These are phyloP conservation scores for Penicillium brevicompactum DNA, from an alignment of 2,329 filamentous ascomycete genomes.

Conservation along the genomic window DNA sequence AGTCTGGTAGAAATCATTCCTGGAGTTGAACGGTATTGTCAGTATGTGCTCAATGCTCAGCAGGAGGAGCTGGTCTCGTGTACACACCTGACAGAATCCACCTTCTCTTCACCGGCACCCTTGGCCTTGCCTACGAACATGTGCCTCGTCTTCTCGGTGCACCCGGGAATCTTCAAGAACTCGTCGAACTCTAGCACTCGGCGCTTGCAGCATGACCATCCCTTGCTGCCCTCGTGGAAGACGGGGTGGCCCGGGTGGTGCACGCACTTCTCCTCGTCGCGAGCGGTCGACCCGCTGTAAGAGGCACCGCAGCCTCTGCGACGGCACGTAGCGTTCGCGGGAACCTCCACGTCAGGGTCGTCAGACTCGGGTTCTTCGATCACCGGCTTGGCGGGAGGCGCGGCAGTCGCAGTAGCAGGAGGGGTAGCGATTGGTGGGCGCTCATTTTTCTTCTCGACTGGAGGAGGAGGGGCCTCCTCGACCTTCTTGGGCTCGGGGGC, in stretches of 20 bases:
- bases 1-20: constrained; percentile 95
- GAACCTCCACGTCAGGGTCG: constrained; percentile 72
- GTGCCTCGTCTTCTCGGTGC: constrained; percentile 78
- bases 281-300: constrained; percentile 61
- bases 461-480: constrained; percentile 24
- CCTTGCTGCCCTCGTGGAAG: constrained; percentile 98
- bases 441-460: constrained; percentile 18
- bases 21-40: constrained; percentile 31
- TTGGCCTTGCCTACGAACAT: constrained; percentile 79
- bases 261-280: constrained; percentile 75
- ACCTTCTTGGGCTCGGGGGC: constrained; percentile 45
- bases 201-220: constrained; percentile 95
- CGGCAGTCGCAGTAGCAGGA: constrained; percentile 34
- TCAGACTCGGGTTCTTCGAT: constrained; percentile 80
- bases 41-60: too few species aligned
- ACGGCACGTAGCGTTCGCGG: constrained; percentile 74
- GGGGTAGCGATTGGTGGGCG: constrained; percentile 22
- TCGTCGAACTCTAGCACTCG: constrained; percentile 95
- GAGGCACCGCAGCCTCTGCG: constrained; percentile 71
- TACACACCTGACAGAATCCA: constrained; percentile 74
- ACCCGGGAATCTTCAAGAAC: constrained; percentile 94
- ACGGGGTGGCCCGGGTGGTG: constrained; percentile 89
- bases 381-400: constrained; percentile 36
- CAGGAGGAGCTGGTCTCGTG: background rate
- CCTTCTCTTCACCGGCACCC: constrained; percentile 68